A percentile compares a stretch with the other conserved stretches of the same genome.
Conservation (phyloP, 1,284 basidiomycete species). For the Malassezia cuniculi region DNA sequence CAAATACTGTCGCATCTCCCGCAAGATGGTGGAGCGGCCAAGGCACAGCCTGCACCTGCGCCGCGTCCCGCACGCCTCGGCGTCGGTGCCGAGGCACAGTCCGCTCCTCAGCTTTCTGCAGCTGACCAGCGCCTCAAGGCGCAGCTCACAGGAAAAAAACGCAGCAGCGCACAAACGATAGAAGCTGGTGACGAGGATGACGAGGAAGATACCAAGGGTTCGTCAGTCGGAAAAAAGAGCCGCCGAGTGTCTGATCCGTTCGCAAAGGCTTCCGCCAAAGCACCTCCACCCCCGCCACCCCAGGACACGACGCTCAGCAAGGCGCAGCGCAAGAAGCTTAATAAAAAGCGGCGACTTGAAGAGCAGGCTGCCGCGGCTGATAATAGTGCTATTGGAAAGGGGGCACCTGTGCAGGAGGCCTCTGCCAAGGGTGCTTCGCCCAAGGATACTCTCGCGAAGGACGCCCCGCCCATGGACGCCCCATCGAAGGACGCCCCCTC, state of each 20-base stretch:
- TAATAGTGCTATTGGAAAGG: neutral
- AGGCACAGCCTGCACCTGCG: neutral
- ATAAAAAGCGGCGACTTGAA: conserved; percentile 19
- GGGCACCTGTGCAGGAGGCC: neutral
- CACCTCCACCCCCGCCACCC: conserved; percentile 13
- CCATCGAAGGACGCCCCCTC: neutral
- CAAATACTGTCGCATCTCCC: conserved; percentile 30
- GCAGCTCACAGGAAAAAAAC: conserved; percentile 19
- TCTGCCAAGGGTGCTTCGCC: neutral
- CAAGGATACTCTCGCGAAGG: neutral
- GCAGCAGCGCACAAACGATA: conserved; percentile 11
- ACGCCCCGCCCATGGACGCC: neutral
- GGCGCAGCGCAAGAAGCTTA: conserved; percentile 33
- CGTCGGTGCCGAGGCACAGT: conserved; percentile 19
- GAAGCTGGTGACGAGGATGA: conserved; percentile 13
- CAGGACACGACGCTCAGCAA: conserved; percentile 24
- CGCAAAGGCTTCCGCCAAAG: conserved; percentile 5
- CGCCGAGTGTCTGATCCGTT: neutral
- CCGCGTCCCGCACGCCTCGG: conserved; percentile 28
- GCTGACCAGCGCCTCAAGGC: conserved; percentile 24
- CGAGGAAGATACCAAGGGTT: conserved; percentile 9
- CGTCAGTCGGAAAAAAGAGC: neutral
- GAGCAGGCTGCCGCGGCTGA: conserved; percentile 1
- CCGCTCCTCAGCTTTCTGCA: conserved; percentile 10
- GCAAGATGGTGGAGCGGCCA: neutral